These are phyloP conservation scores for Lachancea fermentati DNA, from an alignment of 805 yeast species.

Conservation along the genomic window DNA sequence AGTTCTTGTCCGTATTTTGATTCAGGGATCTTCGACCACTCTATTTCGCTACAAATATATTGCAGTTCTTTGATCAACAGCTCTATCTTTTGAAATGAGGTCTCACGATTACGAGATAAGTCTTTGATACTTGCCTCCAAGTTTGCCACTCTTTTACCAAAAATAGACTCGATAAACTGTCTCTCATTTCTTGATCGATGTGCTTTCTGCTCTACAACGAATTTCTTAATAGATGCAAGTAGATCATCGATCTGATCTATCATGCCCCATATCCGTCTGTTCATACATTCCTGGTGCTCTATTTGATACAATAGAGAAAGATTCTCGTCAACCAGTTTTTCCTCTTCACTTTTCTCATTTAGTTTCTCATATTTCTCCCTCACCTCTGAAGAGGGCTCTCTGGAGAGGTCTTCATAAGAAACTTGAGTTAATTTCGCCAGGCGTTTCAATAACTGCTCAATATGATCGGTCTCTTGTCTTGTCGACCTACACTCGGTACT, in stretches of 20 bases:
- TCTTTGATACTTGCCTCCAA: constrained; percentile 12
- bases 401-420: constrained; percentile 19
- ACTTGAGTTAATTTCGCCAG: constrained; percentile 28
- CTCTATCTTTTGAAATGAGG: constrained; percentile 15
- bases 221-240: constrained; percentile 25
- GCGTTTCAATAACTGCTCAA: constrained; percentile 22
- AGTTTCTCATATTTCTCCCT: constrained; percentile 10
- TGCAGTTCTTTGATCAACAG: constrained; percentile 14
- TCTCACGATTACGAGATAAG: constrained; percentile 8
- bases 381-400: constrained; percentile 14
- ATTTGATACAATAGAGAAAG: constrained; percentile 26
- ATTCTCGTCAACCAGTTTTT: constrained; percentile 22
- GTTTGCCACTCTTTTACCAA: constrained; percentile 14
- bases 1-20: constrained; percentile 11
- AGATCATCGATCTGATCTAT: constrained; percentile 28
- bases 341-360: constrained; percentile 14
- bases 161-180: constrained; percentile 18
- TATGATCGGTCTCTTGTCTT: constrained; percentile 26
- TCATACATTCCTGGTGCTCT: constrained; percentile 27
- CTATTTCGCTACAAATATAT: constrained; percentile 12
- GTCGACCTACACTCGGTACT: constrained; percentile 22
- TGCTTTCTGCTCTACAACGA: constrained; percentile 25
- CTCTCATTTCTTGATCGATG: constrained; percentile 19
- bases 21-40: constrained; percentile 19
- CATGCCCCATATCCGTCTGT: constrained; percentile 20